Evolutionary conservation across 108 stramenopile genomes (phyloP).

Genomic region (Chaetoceros tenuissimus): DNA sequence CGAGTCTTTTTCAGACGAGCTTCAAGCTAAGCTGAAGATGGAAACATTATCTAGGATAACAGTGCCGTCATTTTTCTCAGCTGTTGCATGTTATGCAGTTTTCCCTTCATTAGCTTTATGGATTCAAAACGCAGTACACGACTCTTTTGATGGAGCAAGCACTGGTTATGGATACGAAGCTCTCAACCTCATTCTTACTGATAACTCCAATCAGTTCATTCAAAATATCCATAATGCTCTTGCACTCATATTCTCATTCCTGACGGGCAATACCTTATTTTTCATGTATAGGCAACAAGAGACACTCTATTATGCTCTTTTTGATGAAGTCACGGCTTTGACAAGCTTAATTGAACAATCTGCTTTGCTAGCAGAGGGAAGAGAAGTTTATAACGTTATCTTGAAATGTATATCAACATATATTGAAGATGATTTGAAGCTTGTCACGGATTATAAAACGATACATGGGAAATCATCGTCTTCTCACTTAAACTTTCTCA

Average conservation of each 20-base stretch:
- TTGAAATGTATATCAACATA: conserved; percentile 25
- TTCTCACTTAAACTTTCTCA: background rate
- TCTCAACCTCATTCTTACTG: background rate
- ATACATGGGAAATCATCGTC: background rate
- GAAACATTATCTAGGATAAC: background rate
- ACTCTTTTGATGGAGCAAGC: background rate
- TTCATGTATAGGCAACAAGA: conserved; percentile 18
- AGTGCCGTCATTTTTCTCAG: background rate
- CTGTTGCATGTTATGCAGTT: background rate
- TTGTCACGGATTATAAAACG: background rate
- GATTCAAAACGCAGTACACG: background rate
- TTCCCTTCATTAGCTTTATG: background rate
- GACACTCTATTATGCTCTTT: conserved; percentile 26
- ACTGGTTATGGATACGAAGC: background rate
- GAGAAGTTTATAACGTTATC: conserved; percentile 28
- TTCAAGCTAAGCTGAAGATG: background rate
- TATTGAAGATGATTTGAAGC: conserved; percentile 23
- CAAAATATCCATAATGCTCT: background rate
- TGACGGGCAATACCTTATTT: conserved; percentile 27
- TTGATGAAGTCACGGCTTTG: conserved; percentile 37
- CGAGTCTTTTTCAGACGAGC: too few relatives aligned
- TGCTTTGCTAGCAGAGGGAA: conserved; percentile 38
- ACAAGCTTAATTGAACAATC: conserved; percentile 40
- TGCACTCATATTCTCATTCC: background rate
- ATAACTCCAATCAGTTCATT: background rate